These are phyloP conservation scores for Xerocomus amazonicus DNA, from an alignment of 1,284 basidiomycete genomes.

Conservation along the genomic window DNA sequence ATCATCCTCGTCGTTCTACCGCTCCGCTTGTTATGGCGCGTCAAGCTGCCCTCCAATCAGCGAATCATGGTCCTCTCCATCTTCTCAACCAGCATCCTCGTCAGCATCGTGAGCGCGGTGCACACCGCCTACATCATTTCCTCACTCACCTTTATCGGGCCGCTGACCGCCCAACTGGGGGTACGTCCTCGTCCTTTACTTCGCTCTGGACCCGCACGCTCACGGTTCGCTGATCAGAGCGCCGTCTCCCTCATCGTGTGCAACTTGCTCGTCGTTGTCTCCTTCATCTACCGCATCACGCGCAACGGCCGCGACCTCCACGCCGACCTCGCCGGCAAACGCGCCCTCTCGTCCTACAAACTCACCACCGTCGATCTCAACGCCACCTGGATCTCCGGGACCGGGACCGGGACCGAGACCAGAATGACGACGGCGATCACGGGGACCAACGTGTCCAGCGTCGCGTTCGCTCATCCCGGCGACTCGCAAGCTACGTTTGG, in stretches of 20 bases:
- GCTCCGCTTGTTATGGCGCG: constrained; percentile 24
- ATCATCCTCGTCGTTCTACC: constrained; percentile 24
- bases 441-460: constrained; percentile 16
- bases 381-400: not conserved
- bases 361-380: constrained; percentile 29
- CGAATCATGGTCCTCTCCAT: constrained; percentile 27
- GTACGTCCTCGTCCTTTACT: constrained; percentile 13
- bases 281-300: constrained; percentile 22
- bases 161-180: constrained; percentile 21
- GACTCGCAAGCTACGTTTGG: constrained; percentile 6
- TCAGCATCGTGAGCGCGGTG: constrained; percentile 24
- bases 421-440: not conserved
- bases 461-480: not conserved
- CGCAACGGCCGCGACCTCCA: constrained; percentile 10
- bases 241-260: constrained; percentile 31
- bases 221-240: constrained; percentile 7
- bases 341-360: constrained; percentile 1
- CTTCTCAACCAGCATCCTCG: constrained; percentile 30
- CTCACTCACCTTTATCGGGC: not conserved
- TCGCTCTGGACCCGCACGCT: not conserved
- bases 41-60: constrained; percentile 25
- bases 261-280: constrained; percentile 31
- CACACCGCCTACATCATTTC: constrained; percentile 26
- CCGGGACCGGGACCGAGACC: not conserved
- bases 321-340: constrained; percentile 1